phyloP scores from a whole-genome alignment of 2,329 filamentous ascomycete genomes.

The Pestalotiopsis sp. region DNA sequence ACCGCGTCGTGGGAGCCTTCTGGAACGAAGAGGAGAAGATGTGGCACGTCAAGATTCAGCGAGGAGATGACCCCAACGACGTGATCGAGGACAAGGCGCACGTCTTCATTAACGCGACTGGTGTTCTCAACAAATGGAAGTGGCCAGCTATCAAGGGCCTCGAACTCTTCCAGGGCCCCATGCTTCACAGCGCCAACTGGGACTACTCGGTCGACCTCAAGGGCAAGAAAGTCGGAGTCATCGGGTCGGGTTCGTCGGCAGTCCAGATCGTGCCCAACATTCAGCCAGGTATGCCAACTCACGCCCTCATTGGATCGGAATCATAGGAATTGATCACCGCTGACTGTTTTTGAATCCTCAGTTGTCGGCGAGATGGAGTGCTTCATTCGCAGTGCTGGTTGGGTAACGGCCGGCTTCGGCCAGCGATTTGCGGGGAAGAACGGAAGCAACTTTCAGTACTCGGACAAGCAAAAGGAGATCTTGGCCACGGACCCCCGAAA shows the following conservation, averaged over 20 bases:
- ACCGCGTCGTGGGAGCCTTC: background rate
- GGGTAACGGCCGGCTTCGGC: constrained; percentile 49
- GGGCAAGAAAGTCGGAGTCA: background rate
- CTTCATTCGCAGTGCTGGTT: constrained; percentile 42
- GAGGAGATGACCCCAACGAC: background rate
- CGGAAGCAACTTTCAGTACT: constrained; percentile 48
- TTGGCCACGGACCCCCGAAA: constrained; percentile 53
- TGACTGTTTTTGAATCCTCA: background rate
- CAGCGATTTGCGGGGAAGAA: constrained; percentile 46
- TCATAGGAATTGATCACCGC: too few relatives aligned
- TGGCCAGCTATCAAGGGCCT: constrained; percentile 19
- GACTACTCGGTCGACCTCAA: constrained; percentile 8
- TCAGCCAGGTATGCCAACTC: background rate
- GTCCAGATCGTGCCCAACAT: constrained; percentile 7
- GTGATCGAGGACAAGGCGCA: background rate
- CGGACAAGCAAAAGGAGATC: constrained; percentile 45
- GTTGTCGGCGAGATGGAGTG: constrained; percentile 12
- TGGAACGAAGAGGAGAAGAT: constrained; percentile 4
- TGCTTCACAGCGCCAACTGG: constrained; percentile 2
- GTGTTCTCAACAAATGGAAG: constrained; percentile 11
- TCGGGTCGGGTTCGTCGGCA: background rate
- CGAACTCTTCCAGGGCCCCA: constrained; percentile 13
- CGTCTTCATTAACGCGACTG: constrained; percentile 2
- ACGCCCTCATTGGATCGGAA: too few relatives aligned
- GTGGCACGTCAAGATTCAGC: constrained; percentile 2